Percentiles rank a stretch among this genome's conserved stretches.
Conservation (phyloP, 768 basidiomycete species). For the Leccinum subgranulosum region DNA sequence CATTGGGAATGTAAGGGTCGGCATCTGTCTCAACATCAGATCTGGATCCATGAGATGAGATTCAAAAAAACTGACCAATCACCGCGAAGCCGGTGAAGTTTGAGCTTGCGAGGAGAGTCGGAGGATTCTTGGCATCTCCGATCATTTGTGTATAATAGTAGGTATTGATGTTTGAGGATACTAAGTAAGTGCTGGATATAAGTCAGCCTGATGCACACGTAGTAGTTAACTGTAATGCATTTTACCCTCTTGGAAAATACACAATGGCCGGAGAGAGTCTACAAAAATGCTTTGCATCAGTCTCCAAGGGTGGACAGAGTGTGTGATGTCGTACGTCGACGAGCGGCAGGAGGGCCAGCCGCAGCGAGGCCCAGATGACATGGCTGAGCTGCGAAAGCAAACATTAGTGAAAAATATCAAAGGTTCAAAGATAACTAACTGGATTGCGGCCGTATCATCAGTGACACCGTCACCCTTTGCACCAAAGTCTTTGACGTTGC, state of each 20-base stretch:
- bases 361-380: conserved; percentile 59
- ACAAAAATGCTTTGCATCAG: no score
- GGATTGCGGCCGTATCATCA: conserved; percentile 76
- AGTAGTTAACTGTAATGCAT: neutral
- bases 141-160: conserved; percentile 78
- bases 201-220: neutral
- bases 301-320: no score
- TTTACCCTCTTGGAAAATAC: conserved; percentile 36
- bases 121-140: conserved; percentile 67
- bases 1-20: no score
- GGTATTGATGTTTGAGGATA: conserved; percentile 61
- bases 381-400: conserved; percentile 48
- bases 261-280: no score
- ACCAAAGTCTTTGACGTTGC: conserved; percentile 66
- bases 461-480: conserved; percentile 60
- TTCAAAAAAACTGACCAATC: conserved; percentile 48
- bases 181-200: conserved; percentile 54
- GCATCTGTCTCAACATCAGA: no score
- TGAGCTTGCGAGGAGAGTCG: conserved; percentile 60
- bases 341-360: conserved; percentile 46
- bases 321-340: conserved; percentile 40
- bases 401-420: conserved; percentile 3
- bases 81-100: conserved; percentile 67
- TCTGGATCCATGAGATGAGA: conserved; percentile 6
- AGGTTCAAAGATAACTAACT: conserved; percentile 34